Conservation (phyloP, 1,284 basidiomycete species). For the Malassezia vespertilionis region DNA sequence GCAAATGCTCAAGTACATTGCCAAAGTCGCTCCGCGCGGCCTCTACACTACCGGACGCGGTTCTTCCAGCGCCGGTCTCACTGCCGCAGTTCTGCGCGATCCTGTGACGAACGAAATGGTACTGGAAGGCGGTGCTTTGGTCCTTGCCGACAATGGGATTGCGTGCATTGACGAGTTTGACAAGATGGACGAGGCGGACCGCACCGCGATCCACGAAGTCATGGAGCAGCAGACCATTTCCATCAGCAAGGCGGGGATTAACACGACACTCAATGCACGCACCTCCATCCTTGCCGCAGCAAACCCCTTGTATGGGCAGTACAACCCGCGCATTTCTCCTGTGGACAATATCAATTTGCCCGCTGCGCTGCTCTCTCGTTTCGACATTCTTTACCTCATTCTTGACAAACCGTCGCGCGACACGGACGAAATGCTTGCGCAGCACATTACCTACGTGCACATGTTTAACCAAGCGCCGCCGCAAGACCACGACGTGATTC, state of each 20-base stretch:
- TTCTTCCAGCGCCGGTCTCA: constrained; percentile 93
- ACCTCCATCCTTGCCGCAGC: constrained; percentile 96
- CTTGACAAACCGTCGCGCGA: constrained; percentile 88
- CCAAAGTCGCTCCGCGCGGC: constrained; percentile 91
- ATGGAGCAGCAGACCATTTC: constrained; percentile 99
- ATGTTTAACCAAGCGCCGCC: constrained; percentile 86
- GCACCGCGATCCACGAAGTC: constrained; percentile 98
- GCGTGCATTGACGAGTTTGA: constrained; percentile 99
- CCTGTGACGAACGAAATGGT: constrained; percentile 99
- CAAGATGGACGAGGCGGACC: constrained; percentile 97
- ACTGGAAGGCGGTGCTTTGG: constrained; percentile 92
- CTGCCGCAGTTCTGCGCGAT: constrained; percentile 96
- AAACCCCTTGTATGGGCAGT: constrained; percentile 93
- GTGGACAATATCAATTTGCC: constrained; percentile 99
- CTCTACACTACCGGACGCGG: constrained; percentile 98
- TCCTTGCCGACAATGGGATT: constrained; percentile 96
- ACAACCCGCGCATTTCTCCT: constrained; percentile 92
- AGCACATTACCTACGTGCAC: constrained; percentile 95
- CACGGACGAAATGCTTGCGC: constrained; percentile 86
- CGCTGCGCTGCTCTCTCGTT: constrained; percentile 85
- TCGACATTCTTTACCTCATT: constrained; percentile 92
- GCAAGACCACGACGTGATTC: constrained; percentile 59
- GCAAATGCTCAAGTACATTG: constrained; percentile 93
- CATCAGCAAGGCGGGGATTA: constrained; percentile 97
- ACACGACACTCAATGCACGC: constrained; percentile 94